phyloP scores from a whole-genome alignment of 495 filamentous ascomycete genomes.

The Alectoria sarmentosa region DNA sequence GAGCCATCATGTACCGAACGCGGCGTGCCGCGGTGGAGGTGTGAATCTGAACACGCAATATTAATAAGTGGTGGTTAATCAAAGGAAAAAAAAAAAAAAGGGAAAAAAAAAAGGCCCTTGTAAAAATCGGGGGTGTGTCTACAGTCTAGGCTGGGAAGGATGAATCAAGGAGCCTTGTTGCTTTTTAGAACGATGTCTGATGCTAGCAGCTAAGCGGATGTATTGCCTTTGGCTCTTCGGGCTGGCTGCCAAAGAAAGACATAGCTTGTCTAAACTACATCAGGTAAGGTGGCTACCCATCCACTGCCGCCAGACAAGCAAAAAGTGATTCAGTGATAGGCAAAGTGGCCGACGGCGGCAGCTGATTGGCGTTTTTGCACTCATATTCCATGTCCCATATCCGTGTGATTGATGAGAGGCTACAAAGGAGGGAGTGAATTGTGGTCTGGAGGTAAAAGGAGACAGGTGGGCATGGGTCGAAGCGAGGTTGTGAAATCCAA shows the following conservation, averaged over 20 bases:
- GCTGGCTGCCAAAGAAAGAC: slow-evolving; percentile 3
- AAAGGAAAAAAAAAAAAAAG: not conserved
- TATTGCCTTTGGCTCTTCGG: slow-evolving; percentile 6
- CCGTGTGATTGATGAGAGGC: not conserved
- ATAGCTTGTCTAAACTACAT: slow-evolving; percentile 11
- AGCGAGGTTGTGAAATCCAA: slow-evolving; percentile 10
- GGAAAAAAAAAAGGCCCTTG: slow-evolving; percentile 1
- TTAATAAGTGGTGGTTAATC: slow-evolving; percentile 5
- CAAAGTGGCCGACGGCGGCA: not conserved
- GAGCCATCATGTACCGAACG: slow-evolving; percentile 20
- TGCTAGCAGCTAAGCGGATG: slow-evolving; percentile 7
- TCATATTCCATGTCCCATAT: slow-evolving; percentile 1
- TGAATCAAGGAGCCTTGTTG: slow-evolving; percentile 22
- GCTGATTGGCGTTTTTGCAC: not conserved
- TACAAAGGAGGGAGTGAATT: not conserved
- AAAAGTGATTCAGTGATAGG: not conserved
- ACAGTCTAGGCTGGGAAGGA: slow-evolving; percentile 8
- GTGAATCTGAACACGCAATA: slow-evolving; percentile 9
- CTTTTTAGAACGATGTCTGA: slow-evolving; percentile 10
- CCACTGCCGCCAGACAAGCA: slow-evolving; percentile 19
- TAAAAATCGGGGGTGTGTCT: slow-evolving; percentile 7
- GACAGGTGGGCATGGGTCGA: slow-evolving; percentile 14
- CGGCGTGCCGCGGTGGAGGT: slow-evolving; percentile 19
- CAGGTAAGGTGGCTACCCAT: slow-evolving; percentile 9
- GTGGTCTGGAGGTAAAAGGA: not conserved